These are phyloP conservation scores for Entamoeba moshkovskii DNA, from an alignment of 208 protist genomes.

Conservation along the genomic window DNA sequence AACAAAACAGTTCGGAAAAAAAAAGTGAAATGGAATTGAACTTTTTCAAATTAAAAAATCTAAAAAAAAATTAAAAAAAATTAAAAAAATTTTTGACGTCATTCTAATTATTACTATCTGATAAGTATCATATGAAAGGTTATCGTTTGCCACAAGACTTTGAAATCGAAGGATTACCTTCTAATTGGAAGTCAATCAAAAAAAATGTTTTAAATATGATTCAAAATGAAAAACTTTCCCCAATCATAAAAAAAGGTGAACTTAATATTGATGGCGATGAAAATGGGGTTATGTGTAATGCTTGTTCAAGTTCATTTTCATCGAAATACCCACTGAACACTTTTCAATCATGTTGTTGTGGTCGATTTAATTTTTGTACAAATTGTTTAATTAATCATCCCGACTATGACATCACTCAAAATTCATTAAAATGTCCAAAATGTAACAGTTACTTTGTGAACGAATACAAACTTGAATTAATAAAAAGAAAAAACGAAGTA, in stretches of 20 bases:
- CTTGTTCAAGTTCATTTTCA: not conserved
- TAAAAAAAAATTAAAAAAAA: too few species aligned
- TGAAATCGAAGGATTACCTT: too few species aligned
- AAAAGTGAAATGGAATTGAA: too few species aligned
- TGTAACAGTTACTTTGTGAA: not conserved
- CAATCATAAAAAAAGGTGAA: not conserved
- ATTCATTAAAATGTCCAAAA: not conserved
- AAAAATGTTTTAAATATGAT: not conserved
- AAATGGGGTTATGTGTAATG: not conserved
- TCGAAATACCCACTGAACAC: not conserved
- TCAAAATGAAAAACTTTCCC: not conserved
- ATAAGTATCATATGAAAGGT: too few species aligned
- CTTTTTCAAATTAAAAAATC: too few species aligned
- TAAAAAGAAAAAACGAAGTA: not conserved
- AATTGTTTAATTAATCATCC: not conserved
- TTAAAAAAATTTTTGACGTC: too few species aligned
- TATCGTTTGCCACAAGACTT: too few species aligned
- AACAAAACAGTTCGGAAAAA: too few species aligned
- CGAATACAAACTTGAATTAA: not conserved
- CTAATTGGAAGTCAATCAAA: not conserved
- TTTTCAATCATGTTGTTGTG: not conserved
- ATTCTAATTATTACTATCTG: too few species aligned
- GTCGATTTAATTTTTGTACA: not conserved
- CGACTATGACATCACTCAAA: not conserved
- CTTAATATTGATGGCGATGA: not conserved